Evolutionary conservation across 331 rosid species (phyloP), one percentile per base, ranked within the genome.

Genomic region (Cydonia oblonga): DNA sequence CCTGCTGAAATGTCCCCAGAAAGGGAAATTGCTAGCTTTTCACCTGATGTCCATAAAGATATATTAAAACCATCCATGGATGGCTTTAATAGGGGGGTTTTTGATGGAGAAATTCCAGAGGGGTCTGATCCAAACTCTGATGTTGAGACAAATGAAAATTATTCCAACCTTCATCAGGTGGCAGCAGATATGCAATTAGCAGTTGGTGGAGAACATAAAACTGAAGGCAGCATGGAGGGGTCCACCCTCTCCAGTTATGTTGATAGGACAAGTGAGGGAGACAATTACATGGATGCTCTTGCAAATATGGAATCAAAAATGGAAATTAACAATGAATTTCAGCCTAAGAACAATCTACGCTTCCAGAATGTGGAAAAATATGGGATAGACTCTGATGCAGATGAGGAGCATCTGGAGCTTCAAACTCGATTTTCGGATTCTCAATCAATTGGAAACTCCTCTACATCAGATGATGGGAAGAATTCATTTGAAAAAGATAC

Each of bases 261-360:
- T 79, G 92, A 85, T 68, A 58, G 84, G 67, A 81, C 76, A 51
- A 86, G 97, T 73, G 97, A 92, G 84, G 88, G 87, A 81, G 97
- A 91, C 75, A 88, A 87, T 82, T 90, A 92, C 62, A 57, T 81
- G 90, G 93, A 96, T 83, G 97, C 96, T 65, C 87, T 91, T 72
- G 82, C 89, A 75, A 87, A 84, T 68, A 75, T 95, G 73, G 96
- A 90, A 44, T 89, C 90, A 28, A 96, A 96, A 82, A 19, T 88
- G 61, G 96, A 91, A 66, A 69, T 74, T 29, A 92, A 90, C 64
- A 84, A 84, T 78, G 93, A 87, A 68, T 54, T 30, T 68, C 81
- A 86, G 83, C 66, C 83, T 56, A 84, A 52, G 87, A 80, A 69
- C 57, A 44, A 77, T 42, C 35, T 32, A 23, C 75, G 16, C 76